Conservation (phyloP, 2,329 filamentous ascomycete species). For the Grosmannia serpens region DNA sequence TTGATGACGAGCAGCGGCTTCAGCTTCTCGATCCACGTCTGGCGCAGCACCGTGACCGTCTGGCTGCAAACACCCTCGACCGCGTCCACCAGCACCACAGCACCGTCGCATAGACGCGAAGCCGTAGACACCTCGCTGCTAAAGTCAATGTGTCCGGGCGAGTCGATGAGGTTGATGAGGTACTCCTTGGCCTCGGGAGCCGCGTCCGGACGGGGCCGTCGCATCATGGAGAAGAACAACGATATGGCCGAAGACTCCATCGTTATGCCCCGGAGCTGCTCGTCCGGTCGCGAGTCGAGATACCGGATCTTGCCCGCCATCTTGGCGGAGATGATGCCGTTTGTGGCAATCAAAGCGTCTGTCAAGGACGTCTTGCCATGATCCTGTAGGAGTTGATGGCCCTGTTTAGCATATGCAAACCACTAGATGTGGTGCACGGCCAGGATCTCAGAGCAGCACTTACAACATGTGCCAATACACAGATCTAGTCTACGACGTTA, state of each 20-base stretch:
- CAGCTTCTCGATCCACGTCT: conserved; percentile 91
- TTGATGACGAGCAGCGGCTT: conserved; percentile 94
- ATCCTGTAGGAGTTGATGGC: conserved; percentile 34
- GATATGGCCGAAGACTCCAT: conserved; percentile 99
- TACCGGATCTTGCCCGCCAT: conserved; percentile 96
- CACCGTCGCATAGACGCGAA: conserved; percentile 86
- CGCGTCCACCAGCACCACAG: conserved; percentile 87
- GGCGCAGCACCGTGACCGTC: conserved; percentile 89
- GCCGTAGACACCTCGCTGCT: conserved; percentile 96
- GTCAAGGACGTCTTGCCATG: conserved; percentile 98
- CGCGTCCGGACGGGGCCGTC: conserved; percentile 57
- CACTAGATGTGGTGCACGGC: neutral
- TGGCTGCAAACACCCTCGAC: conserved; percentile 98
- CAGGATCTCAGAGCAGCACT: neutral
- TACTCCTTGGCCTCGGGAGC: conserved; percentile 72
- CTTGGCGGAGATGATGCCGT: conserved; percentile 98
- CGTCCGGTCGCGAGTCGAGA: conserved; percentile 89
- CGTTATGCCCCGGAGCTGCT: conserved; percentile 94
- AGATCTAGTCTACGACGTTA: conserved; percentile 45
- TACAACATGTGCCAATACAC: conserved; percentile 80
- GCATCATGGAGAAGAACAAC: conserved; percentile 84
- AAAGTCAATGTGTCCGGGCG: conserved; percentile 96
- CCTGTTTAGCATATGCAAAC: neutral
- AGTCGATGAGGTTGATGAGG: conserved; percentile 94
- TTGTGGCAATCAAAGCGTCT: conserved; percentile 91